Evolutionary conservation across 371 early-diverging fungal species (phyloP).

Genomic region (Mucor irregularis): DNA sequence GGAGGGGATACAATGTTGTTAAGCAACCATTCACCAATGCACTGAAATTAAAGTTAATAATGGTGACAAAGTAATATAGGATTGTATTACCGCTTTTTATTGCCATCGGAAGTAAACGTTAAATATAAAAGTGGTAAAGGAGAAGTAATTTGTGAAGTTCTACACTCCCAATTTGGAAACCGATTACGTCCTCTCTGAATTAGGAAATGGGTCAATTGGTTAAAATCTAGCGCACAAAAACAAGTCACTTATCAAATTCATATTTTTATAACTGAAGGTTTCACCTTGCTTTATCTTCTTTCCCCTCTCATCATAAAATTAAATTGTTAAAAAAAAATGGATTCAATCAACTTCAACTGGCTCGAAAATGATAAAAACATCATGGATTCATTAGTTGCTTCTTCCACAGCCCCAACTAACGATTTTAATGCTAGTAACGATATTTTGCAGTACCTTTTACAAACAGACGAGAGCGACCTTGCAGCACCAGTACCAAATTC

Average conservation of each 20-base stretch:
- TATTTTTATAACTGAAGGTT: neutral
- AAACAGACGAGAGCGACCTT: neutral
- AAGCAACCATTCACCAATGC: no score
- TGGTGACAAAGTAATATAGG: no score
- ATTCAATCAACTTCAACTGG: conserved; percentile 9
- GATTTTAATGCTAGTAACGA: neutral
- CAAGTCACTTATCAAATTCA: neutral
- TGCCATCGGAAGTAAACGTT: no score
- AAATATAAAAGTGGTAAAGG: no score
- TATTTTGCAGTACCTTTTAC: conserved; percentile 5
- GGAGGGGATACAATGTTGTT: no score
- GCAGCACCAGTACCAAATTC: neutral
- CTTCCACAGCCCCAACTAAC: neutral
- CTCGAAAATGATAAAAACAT: conserved; percentile 4
- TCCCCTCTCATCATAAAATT: neutral
- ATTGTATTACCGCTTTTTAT: no score
- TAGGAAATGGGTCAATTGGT: conserved; percentile 1
- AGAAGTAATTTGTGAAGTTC: no score
- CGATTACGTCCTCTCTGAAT: neutral
- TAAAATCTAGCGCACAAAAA: neutral
- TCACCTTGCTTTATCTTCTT: neutral
- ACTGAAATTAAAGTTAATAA: no score
- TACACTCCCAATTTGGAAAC: neutral
- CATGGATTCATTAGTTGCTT: conserved; percentile 2
- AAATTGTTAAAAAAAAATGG: conserved; percentile 2